Conservation (phyloP, 2,329 filamentous ascomycete genomes). For the Pseudonectria buxi region DNA sequence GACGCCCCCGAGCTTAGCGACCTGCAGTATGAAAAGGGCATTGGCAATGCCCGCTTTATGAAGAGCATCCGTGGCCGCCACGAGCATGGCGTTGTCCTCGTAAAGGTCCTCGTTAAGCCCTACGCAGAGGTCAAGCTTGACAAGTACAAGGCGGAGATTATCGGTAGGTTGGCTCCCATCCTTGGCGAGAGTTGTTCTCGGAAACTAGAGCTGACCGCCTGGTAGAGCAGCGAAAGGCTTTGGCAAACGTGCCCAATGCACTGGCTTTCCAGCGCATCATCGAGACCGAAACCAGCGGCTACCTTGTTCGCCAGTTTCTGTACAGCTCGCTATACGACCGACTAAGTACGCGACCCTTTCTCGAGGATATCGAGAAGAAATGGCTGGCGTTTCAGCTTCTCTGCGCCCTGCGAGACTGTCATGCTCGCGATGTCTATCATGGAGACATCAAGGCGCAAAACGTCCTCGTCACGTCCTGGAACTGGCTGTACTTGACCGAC, state of each 20-base stretch:
- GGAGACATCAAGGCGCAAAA: constrained; percentile 99
- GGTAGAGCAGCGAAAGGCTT: constrained; percentile 68
- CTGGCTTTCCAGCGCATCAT: constrained; percentile 84
- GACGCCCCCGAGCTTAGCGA: constrained; percentile 89
- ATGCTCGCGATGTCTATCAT: constrained; percentile 82
- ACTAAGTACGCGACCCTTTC: constrained; percentile 88
- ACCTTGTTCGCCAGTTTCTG: constrained; percentile 88
- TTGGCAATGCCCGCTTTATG: constrained; percentile 91
- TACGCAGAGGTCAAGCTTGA: constrained; percentile 75
- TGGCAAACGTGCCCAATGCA: constrained; percentile 84
- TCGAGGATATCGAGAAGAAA: constrained; percentile 97
- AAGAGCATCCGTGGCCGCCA: constrained; percentile 90
- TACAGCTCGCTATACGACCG: constrained; percentile 97
- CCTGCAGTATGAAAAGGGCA: constrained; percentile 82
- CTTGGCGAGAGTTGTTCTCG: too few relatives aligned
- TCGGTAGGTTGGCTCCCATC: constrained; percentile 46
- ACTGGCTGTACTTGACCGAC: constrained; percentile 97
- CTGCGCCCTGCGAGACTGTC: constrained; percentile 86
- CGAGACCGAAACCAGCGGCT: constrained; percentile 86
- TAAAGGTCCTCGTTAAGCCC: constrained; percentile 92
- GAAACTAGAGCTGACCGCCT: too few relatives aligned
- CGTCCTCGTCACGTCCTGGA: constrained; percentile 94
- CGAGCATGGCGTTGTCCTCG: constrained; percentile 83
- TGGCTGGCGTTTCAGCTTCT: constrained; percentile 96
- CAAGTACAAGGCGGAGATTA: constrained; percentile 69